These are phyloP conservation scores for Skeletonema tropicum DNA, from an alignment of 108 stramenopile species.

Conservation along the genomic window DNA sequence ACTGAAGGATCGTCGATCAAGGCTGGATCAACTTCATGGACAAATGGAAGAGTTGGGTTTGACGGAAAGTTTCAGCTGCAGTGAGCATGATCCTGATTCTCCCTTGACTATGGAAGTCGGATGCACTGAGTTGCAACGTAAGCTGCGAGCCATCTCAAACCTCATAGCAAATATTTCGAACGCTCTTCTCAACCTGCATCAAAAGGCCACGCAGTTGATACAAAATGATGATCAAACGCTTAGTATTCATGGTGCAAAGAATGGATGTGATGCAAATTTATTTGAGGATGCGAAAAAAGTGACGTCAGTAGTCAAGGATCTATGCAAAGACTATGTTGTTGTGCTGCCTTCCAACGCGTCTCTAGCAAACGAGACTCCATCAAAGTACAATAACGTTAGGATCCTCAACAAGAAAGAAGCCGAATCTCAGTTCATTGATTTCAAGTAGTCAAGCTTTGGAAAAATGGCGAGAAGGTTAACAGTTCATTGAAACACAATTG, in stretches of 20 bases:
- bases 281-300: not conserved
- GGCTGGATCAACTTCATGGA: not conserved
- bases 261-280: not conserved
- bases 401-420: constrained; percentile 3
- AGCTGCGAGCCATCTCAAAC: not conserved
- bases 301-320: not conserved
- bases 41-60: not conserved
- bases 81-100: not conserved
- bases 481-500: too few species aligned
- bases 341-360: not conserved
- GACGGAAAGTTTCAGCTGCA: not conserved
- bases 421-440: not conserved
- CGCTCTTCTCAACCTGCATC: constrained; percentile 10
- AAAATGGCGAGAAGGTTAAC: not conserved
- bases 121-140: not conserved
- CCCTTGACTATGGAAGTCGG: not conserved
- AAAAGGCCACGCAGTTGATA: constrained; percentile 9
- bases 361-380: not conserved
- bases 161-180: constrained; percentile 1
- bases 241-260: constrained; percentile 1
- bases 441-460: not conserved
- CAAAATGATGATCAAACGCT: not conserved
- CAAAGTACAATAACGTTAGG: constrained; percentile 10
- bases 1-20: not conserved
- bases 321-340: not conserved